phyloP scores from a whole-genome alignment of 352 stramenopile genomes.

The Phytophthora pini region DNA sequence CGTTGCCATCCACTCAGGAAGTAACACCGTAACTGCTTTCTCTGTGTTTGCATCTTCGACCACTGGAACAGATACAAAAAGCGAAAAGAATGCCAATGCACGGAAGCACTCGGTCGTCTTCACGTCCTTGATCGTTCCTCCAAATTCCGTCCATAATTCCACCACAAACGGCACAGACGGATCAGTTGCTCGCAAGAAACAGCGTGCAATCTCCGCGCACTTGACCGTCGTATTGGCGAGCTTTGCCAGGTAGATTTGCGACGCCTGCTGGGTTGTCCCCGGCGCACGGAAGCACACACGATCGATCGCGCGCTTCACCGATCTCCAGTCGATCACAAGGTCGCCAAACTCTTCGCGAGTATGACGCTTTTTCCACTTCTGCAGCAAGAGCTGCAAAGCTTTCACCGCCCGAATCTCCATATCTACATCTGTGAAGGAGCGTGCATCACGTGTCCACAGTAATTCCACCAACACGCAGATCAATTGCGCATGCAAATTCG shows the following conservation, averaged over 20 bases:
- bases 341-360: conserved; percentile 23
- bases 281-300: conserved; percentile 57
- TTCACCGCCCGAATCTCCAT: conserved; percentile 55
- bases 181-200: conserved; percentile 43
- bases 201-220: conserved; percentile 57
- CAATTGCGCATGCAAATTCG: conserved; percentile 46
- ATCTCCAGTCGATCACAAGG: conserved; percentile 55
- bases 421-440: conserved; percentile 56
- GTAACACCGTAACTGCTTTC: conserved; percentile 26
- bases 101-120: conserved; percentile 66
- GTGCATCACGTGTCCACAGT: conserved; percentile 51
- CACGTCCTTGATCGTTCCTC: conserved; percentile 44
- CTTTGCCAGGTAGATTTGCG: conserved; percentile 43
- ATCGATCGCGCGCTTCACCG: conserved; percentile 51
- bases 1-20: conserved; percentile 63
- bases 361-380: conserved; percentile 59
- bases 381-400: conserved; percentile 51
- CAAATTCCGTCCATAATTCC: conserved; percentile 64
- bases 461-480: conserved; percentile 56
- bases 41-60: conserved; percentile 12
- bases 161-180: conserved; percentile 37
- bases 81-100: conserved; percentile 64
- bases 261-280: conserved; percentile 43
- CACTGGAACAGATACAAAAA: conserved; percentile 46
- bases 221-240: conserved; percentile 54